Base-by-base conservation (phyloP, 176 grass and related monocot genomes). In the Oryza nivara region DNA sequence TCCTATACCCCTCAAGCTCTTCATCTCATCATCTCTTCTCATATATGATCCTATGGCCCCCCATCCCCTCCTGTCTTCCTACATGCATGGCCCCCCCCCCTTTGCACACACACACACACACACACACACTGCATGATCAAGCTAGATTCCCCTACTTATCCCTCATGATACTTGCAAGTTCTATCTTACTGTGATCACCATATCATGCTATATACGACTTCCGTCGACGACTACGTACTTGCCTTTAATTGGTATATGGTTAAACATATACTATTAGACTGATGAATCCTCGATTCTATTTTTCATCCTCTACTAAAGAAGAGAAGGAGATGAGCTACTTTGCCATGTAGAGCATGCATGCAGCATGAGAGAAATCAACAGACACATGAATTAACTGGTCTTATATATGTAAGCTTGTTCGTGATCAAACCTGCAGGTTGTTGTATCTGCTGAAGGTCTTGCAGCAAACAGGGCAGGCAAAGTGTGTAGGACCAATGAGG, bases 361-460 rank as follows among this genome's bases (percentile, higher is more conserved):
- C 20, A 61, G 58, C 58, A 63, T 63, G n/a, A 63, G 58, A 63
- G 8, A 23, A 63, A n/a, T 49, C 1, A 20, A 83, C 7, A 12
- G 5, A 4, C 23, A 14, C 2, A 78, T 32, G 5, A 47, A 63
- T 14, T 11, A 58, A 52, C 49, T 58, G 17, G 17, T 58, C 22
- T 60, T 26, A 49, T 25, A 25, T 25, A 25, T 11, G 45, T 52
- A 52, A 44, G 72, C 26, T 49, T 45, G 38, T 36, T 49, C 34
- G 26, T 36, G 16, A 88, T 66, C 25, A 34, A 26, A 93, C 91
- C 91, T 93, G 88, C 73, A 93, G 79, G 73, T 93, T 93, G 77
- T 93, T 93, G 73, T 93, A 93, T 93, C 91, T 85, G 65, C 86
- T 93, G 77, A 93, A 93, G 32, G 85, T 93, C 82, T 90, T 93